Conservation (phyloP, 1,139 yeast genomes). For the Yamadazyma spencermartinsiae region DNA sequence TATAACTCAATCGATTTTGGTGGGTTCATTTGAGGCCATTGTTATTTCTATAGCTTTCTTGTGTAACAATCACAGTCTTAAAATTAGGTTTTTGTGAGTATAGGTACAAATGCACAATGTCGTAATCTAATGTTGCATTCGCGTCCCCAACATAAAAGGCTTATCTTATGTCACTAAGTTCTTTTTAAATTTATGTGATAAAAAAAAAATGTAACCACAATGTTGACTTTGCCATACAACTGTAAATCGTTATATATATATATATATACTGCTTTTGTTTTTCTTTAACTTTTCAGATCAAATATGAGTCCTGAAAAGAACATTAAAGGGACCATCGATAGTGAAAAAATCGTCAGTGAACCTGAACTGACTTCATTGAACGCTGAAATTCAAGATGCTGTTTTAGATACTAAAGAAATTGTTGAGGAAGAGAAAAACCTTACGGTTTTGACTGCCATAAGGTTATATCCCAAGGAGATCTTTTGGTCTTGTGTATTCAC, state of each 20-base stretch:
- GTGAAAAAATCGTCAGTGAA: not conserved
- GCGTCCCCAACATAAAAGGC: not conserved
- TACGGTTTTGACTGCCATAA: conserved; percentile 2
- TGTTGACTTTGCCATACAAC: no score
- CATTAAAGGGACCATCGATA: not conserved
- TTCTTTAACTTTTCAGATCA: no score
- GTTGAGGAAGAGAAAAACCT: conserved; percentile 5
- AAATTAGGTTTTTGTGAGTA: not conserved
- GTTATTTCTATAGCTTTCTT: not conserved
- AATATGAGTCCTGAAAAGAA: not conserved
- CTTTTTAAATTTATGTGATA: not conserved
- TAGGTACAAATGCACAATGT: not conserved
- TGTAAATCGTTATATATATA: no score
- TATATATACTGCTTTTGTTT: no score
- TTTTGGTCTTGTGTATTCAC: conserved; percentile 6
- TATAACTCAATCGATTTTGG: not conserved
- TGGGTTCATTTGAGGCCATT: not conserved
- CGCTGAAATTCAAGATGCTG: conserved; percentile 11
- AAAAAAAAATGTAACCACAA: conserved; percentile 1
- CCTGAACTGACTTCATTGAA: conserved; percentile 1
- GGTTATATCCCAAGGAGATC: conserved; percentile 2
- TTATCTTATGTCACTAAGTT: not conserved
- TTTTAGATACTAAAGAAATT: not conserved
- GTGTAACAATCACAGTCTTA: not conserved
- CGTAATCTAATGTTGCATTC: conserved; percentile 1